Conservation (phyloP, 305 asterid genomes). For the Fraxinus floribunda region DNA sequence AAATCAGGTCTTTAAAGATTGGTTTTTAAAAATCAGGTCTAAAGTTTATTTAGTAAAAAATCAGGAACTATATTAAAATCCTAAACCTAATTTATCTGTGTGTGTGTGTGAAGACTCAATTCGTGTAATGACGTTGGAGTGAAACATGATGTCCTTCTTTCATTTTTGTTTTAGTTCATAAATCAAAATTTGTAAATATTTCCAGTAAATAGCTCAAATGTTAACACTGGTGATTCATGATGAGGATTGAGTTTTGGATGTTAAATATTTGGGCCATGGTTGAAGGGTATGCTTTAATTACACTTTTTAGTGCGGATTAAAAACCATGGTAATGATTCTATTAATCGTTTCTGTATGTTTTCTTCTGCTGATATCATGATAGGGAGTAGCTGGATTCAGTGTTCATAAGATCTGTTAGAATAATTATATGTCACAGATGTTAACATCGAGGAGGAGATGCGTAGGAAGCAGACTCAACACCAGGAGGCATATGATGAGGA, state of each 20-base stretch:
- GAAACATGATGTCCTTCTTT: neutral
- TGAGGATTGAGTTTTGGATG: neutral
- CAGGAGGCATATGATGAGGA: slow-evolving; percentile 59
- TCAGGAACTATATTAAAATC: too few relatives aligned
- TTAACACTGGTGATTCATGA: neutral
- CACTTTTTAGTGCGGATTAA: neutral
- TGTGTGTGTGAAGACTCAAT: neutral
- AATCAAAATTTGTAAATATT: neutral
- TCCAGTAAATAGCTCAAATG: neutral
- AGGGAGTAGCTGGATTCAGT: neutral
- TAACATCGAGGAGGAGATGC: slow-evolving; percentile 57
- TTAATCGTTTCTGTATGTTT: neutral
- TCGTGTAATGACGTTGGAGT: neutral
- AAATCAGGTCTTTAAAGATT: too few relatives aligned
- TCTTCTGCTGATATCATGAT: neutral
- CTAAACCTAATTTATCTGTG: too few relatives aligned
- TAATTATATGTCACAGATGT: slow-evolving; percentile 23
- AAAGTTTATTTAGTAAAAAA: too few relatives aligned
- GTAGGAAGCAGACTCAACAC: slow-evolving; percentile 45
- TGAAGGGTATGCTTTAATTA: neutral
- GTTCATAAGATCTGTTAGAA: neutral
- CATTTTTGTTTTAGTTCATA: neutral
- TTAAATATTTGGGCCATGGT: neutral
- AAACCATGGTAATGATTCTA: neutral
- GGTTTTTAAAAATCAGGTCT: too few relatives aligned